phyloP scores from a whole-genome alignment of 73 alveolate genomes.

The Durusdinium trenchii region DNA sequence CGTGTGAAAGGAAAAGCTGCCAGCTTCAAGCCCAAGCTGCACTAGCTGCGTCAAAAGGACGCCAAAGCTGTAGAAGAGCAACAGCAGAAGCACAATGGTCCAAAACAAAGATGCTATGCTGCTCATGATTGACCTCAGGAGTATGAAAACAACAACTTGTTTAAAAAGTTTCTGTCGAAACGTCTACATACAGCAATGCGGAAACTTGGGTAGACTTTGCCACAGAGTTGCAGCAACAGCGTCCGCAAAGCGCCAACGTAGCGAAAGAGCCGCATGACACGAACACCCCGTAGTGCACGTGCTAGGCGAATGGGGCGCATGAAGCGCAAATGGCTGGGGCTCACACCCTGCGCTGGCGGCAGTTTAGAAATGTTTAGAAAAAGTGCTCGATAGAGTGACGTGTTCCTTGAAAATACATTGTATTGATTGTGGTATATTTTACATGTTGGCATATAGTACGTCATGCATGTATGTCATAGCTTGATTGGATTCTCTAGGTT shows the following conservation, averaged over 20 bases:
- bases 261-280: constrained; percentile 64
- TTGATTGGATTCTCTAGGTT: no score
- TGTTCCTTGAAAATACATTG: no score
- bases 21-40: not conserved
- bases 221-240: constrained; percentile 31
- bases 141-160: not conserved
- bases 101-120: constrained; percentile 59
- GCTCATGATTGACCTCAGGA: constrained; percentile 54
- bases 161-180: not conserved
- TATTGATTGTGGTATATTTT: no score
- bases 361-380: no score
- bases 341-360: not conserved
- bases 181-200: not conserved
- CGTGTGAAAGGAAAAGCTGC: no score
- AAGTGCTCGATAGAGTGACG: no score
- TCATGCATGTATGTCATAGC: no score
- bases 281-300: constrained; percentile 63
- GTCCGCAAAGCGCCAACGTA: constrained; percentile 72
- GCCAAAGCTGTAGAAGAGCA: constrained; percentile 51
- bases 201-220: not conserved
- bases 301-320: constrained; percentile 68
- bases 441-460: no score
- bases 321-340: constrained; percentile 60
- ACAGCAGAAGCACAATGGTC: constrained; percentile 36
- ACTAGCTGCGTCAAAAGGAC: constrained; percentile 65